Percentiles rank a stretch among this genome's conserved stretches.
Conservation (phyloP, 306 rosid species). For the Gastrolobium villosum region DNA sequence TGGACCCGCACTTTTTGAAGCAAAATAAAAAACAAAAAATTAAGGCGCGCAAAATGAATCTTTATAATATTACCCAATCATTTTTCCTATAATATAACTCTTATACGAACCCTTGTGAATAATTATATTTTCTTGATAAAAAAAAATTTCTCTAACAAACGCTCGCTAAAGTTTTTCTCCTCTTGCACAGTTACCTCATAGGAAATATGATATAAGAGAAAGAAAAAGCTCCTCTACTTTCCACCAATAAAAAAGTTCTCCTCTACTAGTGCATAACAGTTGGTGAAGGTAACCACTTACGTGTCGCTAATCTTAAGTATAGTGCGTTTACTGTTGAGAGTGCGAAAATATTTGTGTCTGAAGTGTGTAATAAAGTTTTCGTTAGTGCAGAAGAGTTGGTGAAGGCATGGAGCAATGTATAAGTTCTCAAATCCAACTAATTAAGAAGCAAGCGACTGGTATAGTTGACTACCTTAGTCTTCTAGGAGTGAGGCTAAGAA, state of each 20-base stretch:
- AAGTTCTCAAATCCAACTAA: constrained; percentile 1
- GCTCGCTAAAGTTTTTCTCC: no score
- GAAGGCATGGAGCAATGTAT: constrained; percentile 36
- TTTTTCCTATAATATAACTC: no score
- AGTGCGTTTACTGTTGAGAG: not conserved
- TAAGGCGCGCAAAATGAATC: no score
- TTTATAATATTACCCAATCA: no score
- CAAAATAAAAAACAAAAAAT: no score
- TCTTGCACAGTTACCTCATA: not conserved
- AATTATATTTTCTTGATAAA: no score
- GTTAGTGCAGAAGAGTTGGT: constrained; percentile 54
- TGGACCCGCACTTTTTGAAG: no score
- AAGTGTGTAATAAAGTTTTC: constrained; percentile 19
- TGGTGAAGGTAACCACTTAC: not conserved
- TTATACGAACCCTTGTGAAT: no score
- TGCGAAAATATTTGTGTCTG: constrained; percentile 34
- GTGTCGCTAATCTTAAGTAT: not conserved
- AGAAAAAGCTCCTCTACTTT: no score
- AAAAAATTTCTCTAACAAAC: no score
- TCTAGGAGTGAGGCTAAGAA: not conserved
- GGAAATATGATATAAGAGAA: not conserved
- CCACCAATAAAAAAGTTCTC: no score
- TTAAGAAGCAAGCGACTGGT: not conserved
- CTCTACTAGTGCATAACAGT: no score
- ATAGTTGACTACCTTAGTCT: not conserved